Conservation (phyloP, 306 rosid species). For the Corylus heterophylla region DNA sequence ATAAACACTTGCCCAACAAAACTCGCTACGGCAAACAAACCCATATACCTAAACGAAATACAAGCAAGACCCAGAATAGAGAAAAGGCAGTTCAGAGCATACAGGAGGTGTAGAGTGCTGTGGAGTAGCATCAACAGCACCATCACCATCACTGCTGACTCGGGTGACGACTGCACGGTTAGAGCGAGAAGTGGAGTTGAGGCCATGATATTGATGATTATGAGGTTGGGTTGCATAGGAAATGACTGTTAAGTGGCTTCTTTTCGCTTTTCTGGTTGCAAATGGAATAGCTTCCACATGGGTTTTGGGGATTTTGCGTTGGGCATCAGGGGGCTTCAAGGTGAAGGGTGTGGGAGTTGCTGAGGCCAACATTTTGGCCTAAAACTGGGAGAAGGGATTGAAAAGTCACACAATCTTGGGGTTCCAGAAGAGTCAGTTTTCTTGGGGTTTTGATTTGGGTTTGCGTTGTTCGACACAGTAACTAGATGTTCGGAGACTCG, state of each 20-base stretch:
- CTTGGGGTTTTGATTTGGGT: not conserved
- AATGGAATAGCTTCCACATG: slow-evolving; percentile 20
- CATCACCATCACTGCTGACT: slow-evolving; percentile 39
- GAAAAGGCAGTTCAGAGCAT: slow-evolving; percentile 16
- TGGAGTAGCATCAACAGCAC: slow-evolving; percentile 46
- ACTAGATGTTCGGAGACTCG: not conserved
- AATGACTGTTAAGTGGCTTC: slow-evolving; percentile 27
- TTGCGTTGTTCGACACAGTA: not conserved
- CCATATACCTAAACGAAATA: slow-evolving; percentile 2
- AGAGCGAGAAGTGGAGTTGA: slow-evolving; percentile 28
- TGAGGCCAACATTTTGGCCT: slow-evolving; percentile 49
- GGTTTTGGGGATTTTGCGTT: not conserved
- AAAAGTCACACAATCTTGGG: not conserved
- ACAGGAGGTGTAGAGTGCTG: slow-evolving; percentile 48
- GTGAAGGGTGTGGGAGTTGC: slow-evolving; percentile 41
- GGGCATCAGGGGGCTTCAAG: slow-evolving; percentile 41
- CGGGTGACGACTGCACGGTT: slow-evolving; percentile 36
- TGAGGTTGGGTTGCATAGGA: slow-evolving; percentile 1
- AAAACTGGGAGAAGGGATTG: not conserved
- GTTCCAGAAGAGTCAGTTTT: not conserved
- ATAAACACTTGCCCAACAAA: not conserved
- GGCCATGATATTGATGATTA: not conserved
- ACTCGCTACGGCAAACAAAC: not conserved
- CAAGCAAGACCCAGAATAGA: not conserved
- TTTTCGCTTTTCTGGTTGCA: slow-evolving; percentile 24